Evolutionary conservation across 768 basidiomycete species (phyloP), one percentile per base, ranked within the genome.

Genomic region (Boletus speciosus): DNA sequence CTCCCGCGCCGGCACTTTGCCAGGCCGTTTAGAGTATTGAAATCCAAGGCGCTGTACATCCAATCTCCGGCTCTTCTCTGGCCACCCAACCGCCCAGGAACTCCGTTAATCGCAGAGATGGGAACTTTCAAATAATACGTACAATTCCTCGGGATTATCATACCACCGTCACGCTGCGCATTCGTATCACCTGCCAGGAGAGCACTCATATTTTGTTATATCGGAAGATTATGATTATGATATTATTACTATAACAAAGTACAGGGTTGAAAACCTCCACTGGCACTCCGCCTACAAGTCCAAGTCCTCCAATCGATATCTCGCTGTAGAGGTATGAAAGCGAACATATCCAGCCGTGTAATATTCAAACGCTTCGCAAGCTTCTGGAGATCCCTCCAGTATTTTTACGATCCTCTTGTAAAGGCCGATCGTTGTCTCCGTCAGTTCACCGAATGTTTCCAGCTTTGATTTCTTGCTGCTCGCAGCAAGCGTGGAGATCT

Each of bases 401-500:
- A 66, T 75, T 40, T 61, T 56, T 4, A 67, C 41, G 11, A 67
- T 59, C 29, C 53, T 60, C 6, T 56, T 48, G 46, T 71, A 64
- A 11, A 66, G 57, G 1, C 56, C 49, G 0, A 63, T 64, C 8
- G 69, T 67, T 7, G 64, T 64, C 23, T 66, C 58, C 6, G 66
- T 63, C 6, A 75, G 32, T 3, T 52, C 54, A 1, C 37, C n/a
- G 2, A 70, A 61, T 6, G 58, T 60, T 8, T 70, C 67, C 44
- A 66, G 42, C 50, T 74, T 75, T 5, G 67, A 57, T 7, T 51
- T 44, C 3, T 59, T 53, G 3, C 58, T 52, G 27, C 56, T 62
- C 11, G 57, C 54, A 0, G 75, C 74, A 0, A 70, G 51, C 15
- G 64, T 55, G 1, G 76, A 74, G 34, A 76, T 58, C 27, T 64